These are phyloP conservation scores for Marvania coccoides DNA, from an alignment of 139 green algal genomes.

Conservation along the genomic window DNA sequence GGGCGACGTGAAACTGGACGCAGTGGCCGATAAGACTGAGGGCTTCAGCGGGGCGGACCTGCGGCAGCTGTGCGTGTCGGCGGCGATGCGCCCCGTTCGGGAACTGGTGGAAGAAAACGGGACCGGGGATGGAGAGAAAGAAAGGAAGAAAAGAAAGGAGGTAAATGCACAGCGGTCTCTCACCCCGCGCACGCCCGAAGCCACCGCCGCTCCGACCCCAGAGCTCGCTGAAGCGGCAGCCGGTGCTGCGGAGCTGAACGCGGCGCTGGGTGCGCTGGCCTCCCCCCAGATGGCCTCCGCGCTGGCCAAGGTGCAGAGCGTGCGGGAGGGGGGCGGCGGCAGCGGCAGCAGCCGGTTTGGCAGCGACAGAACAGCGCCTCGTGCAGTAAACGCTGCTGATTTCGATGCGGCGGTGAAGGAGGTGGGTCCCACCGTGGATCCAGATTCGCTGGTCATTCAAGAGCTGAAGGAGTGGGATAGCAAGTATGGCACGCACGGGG, in stretches of 20 bases:
- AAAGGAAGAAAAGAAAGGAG: too few species aligned
- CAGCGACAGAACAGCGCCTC: too few species aligned
- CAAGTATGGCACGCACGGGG: slow-evolving; percentile 16
- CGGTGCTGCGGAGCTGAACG: not conserved
- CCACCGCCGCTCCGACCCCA: not conserved
- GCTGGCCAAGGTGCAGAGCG: not conserved
- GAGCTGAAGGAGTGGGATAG: slow-evolving; percentile 32
- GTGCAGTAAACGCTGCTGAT: slow-evolving; percentile 15
- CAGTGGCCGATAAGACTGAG: slow-evolving; percentile 22
- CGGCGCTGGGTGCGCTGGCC: not conserved
- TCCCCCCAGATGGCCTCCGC: not conserved
- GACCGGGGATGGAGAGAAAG: too few species aligned
- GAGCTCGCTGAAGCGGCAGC: not conserved
- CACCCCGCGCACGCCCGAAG: not conserved
- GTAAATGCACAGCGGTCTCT: not conserved
- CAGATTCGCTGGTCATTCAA: slow-evolving; percentile 11
- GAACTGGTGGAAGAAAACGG: slow-evolving; percentile 17
- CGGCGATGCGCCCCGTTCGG: slow-evolving; percentile 36
- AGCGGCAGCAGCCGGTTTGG: not conserved
- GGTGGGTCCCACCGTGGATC: slow-evolving; percentile 19
- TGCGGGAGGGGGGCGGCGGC: not conserved
- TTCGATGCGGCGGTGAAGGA: slow-evolving; percentile 26
- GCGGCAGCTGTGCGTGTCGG: slow-evolving; percentile 26
- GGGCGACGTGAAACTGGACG: slow-evolving; percentile 15
- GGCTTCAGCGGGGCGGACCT: slow-evolving; percentile 40